Base-by-base conservation (phyloP, 768 basidiomycete species). In the Mycena filopes region DNA sequence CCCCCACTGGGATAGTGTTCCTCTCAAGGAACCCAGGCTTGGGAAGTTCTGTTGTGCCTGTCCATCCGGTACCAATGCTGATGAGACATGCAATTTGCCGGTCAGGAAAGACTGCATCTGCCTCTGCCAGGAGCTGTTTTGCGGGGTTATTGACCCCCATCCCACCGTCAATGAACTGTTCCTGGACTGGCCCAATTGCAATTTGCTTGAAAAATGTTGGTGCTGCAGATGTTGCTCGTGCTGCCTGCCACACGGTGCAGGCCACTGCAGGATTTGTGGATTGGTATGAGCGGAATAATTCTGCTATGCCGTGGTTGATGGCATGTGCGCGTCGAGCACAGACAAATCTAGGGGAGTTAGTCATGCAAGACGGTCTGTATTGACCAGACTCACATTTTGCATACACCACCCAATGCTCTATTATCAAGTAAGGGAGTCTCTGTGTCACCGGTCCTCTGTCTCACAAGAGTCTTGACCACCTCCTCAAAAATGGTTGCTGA, bases 221-320 rank as follows among this genome's bases (percentile, higher is more conserved):
- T 4, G 77, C 79, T 21, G 78, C 77, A 25, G 77, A 76, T 0
- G n/a, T n/a, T n/a, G n/a, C n/a, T n/a, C n/a, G n/a, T n/a, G n/a
- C n/a, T n/a, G n/a, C n/a, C n/a, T n/a, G n/a, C n/a, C n/a, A n/a
- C n/a, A n/a, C n/a, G n/a, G n/a, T n/a, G n/a, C n/a, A n/a, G n/a
- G n/a, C n/a, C n/a, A n/a, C n/a, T n/a, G n/a, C n/a, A n/a, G n/a
- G n/a, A n/a, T n/a, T n/a, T n/a, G n/a, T n/a, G n/a, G n/a, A n/a
- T n/a, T n/a, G n/a, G n/a, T n/a, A n/a, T n/a, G n/a, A n/a, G n/a
- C n/a, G n/a, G n/a, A n/a, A 49, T 18, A 58, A 18, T 45, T 25
- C 13, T 1, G 67, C 65, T 15, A 42, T 29, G 23, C 38, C 51
- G 46, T 6, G 21, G 43, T n/a, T 45, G 28, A 56, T 31, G 28